Evolutionary conservation across 768 basidiomycete genomes (phyloP).

Genomic region (Arthromyces matolae): DNA sequence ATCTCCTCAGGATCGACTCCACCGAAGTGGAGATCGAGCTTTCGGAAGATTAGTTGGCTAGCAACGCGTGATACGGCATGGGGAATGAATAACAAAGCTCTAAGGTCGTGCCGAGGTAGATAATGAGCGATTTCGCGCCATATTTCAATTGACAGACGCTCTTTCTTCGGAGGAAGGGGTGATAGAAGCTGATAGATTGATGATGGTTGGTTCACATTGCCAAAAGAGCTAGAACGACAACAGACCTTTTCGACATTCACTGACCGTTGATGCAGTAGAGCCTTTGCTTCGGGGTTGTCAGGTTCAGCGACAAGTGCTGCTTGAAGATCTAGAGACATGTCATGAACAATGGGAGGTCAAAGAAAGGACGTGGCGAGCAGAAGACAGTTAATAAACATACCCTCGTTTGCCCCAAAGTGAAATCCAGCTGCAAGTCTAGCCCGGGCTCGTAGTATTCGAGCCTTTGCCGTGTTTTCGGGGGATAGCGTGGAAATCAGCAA

Average conservation of each 20-base stretch:
- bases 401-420: constrained; percentile 62
- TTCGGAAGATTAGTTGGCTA: constrained; percentile 61
- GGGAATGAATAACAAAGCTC: constrained; percentile 58
- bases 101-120: constrained; percentile 62
- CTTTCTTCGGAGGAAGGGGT: constrained; percentile 40
- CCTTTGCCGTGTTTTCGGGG: constrained; percentile 50
- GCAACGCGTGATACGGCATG: constrained; percentile 67
- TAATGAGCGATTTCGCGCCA: constrained; percentile 67
- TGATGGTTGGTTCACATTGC: not conserved
- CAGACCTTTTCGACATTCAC: constrained; percentile 56
- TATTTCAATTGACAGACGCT: constrained; percentile 62
- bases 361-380: not conserved
- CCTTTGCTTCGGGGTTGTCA: constrained; percentile 65
- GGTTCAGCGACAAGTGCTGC: constrained; percentile 63
- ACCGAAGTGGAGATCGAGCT: constrained; percentile 59
- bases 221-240: not conserved
- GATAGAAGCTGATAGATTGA: constrained; percentile 30
- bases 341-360: not conserved
- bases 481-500: constrained; percentile 53
- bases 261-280: constrained; percentile 52
- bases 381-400: constrained; percentile 29
- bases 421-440: constrained; percentile 58
- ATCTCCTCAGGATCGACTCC: too few species aligned
- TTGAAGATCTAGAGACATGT: constrained; percentile 50
- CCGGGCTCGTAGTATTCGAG: constrained; percentile 65